Base-by-base conservation (phyloP, 768 basidiomycete species). In the Leccinum disarticulatum region DNA sequence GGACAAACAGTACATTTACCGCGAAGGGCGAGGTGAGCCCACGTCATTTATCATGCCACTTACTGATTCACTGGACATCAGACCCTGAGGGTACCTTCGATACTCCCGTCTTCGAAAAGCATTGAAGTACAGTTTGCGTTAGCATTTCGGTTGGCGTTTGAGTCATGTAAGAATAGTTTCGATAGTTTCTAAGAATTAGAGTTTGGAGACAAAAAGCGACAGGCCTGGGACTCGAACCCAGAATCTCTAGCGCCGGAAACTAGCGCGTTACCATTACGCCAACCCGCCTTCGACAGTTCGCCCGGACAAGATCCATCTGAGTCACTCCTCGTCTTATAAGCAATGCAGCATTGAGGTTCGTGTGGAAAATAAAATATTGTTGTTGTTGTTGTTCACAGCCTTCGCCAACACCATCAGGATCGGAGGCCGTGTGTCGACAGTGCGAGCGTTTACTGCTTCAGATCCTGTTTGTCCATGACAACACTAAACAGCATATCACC, bases 191-290 rank as follows among this genome's bases (percentile, higher is more conserved):
- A 11, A 6, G 35, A 13, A 43, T 2, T 43, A 9, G 3, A 43
- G n/a, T n/a, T 48, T 48, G 47, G 11, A 27, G 52, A 25, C 10
- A 72, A 73, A 76, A 75, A 69, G 56, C 79, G 82, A 83, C 81
- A 77, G 77, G 80, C 82, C 80, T 78, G 82, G 80, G 82, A 81
- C 75, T 83, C 82, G 82, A 83, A 82, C 82, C 79, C 82, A 78
- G 80, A 82, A 79, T 77, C 81, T 81, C 79, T 79, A 82, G 81
- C 81, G 76, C 79, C 81, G 81, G 82, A 83, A 82, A 82, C 82
- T 83, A 79, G 79, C 81, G 80, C 81, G 82, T 81, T 83, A 79
- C 82, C 82, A 83, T 82, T 82, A 81, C 81, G 82, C 81, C 80
- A 83, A 81, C 77, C 80, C 81, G 80, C 80, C 81, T 22, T 52